Evolutionary conservation across 305 asterid genomes (phyloP), one percentile per base, ranked within the genome.

Genomic region (Solanum hybrid): DNA sequence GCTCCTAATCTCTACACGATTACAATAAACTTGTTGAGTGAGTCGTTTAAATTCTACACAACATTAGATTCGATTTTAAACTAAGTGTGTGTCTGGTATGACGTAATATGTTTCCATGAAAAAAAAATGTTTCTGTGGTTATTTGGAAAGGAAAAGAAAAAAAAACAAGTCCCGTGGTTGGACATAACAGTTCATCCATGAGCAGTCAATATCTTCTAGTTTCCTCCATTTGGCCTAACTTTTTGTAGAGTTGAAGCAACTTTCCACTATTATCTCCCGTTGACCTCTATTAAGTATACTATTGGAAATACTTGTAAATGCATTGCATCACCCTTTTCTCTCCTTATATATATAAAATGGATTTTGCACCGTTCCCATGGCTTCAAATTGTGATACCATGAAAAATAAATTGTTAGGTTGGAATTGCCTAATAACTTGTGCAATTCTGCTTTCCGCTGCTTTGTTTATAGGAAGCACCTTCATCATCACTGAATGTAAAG

Each of bases 371-470:
- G 71, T 42, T 83, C 5, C 87, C 87, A 83, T 46, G 87, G 73
- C 87, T 80, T 80, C 20, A 86, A 18, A 74, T 71, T 71, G 24
- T 87, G 93, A 92, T 13, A 39, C 92, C 39, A 94, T 85, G 90
- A 94, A 51, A 93, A 86, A 89, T 89, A 91, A 92, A 89, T 82
- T 95, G 22, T 91, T 92, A 24, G 4, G 88, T 7, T 93, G 93
- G 89, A 89, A 90, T 86, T 93, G 93, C 73, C 89, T 81, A 81
- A 39, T 95, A 89, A 91, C 94, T 8, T 90, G 90, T 8, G 92
- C 89, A 29, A 35, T 95, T 88, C 89, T 96, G 71, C 81, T 95
- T 90, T 94, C 94, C 89, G 92, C 92, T 26, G 89, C 93, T 91
- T 91, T 96, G 91, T 86, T 95, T 40, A 51, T 95, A 46, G 92